These are phyloP conservation scores for Ilex paraguariensis DNA, from an alignment of 305 asterid species.

Conservation along the genomic window DNA sequence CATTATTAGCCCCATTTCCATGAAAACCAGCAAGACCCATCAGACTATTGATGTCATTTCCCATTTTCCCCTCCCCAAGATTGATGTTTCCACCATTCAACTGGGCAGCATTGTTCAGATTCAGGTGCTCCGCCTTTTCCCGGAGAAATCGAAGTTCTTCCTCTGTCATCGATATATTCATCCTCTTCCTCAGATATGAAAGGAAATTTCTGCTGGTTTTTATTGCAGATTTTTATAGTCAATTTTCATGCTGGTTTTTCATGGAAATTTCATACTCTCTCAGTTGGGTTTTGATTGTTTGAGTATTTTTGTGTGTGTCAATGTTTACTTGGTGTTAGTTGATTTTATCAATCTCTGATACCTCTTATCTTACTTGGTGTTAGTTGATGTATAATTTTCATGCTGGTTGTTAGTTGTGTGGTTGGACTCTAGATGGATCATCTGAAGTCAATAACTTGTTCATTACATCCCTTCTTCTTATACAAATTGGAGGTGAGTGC, in stretches of 20 bases:
- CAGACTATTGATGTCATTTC: slow-evolving; percentile 46
- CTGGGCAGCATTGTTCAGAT: slow-evolving; percentile 28
- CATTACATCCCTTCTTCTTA: no score
- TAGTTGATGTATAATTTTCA: no score
- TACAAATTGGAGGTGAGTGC: no score
- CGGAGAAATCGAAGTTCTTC: slow-evolving; percentile 34
- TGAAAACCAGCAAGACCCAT: no score
- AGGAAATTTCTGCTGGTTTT: slow-evolving; percentile 34
- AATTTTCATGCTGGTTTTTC: slow-evolving; percentile 22
- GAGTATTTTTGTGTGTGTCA: no score
- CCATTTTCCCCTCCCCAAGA: slow-evolving; percentile 27
- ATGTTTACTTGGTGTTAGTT: slow-evolving; percentile 6
- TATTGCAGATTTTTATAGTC: slow-evolving; percentile 42
- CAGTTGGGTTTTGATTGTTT: no score
- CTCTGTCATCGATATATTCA: slow-evolving; percentile 13
- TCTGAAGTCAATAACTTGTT: no score
- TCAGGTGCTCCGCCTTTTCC: slow-evolving; percentile 34
- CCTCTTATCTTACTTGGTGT: slow-evolving; percentile 12
- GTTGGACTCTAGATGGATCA: no score
- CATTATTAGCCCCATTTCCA: no score
- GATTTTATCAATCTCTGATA: slow-evolving; percentile 7
- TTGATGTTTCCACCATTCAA: slow-evolving; percentile 15
- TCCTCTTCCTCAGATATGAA: slow-evolving; percentile 23
- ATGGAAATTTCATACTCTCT: slow-evolving; percentile 29
- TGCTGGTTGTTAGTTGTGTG: no score